Base-by-base conservation (phyloP, 805 yeast genomes). In the Yarrowia porcina region DNA sequence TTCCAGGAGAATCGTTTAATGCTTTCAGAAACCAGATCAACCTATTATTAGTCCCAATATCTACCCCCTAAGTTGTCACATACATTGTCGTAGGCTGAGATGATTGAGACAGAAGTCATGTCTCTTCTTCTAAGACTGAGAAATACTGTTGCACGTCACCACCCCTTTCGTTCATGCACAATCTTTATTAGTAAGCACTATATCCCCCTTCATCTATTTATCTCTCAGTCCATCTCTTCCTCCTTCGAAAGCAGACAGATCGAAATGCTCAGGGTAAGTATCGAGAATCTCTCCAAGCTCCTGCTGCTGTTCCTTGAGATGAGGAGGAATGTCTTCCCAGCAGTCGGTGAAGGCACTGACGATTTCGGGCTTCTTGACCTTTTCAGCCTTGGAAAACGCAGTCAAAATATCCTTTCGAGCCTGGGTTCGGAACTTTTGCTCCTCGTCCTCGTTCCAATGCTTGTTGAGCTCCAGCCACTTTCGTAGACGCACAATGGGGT, bases 361-460 rank as follows among this genome's bases (percentile, higher is more conserved):
- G 36, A 73, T 62, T 5, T 65, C 64, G 4, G 76, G 76, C 64
- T 69, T 71, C 57, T 66, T 66, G 25, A 65, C 63, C 64, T 71
- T 68, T 60, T 73, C 76, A 13, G 75, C 75, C 15, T 66, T 67
- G 17, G 70, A 54, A 49, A 73, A 67, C 52, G 67, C 70, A 18
- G 49, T 60, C 25, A 73, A 68, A 6, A 73, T 65, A 20, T 66
- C 68, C 44, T 67, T 69, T 17, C 72, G 64, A 3, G 66, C 57
- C n/a, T 61, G 65, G 20, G 65, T 67, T 25, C 70, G 63, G 9
- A 69, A 63, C 20, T 61, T 66, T 30, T 65, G 64, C 47, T 73
- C 76, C 25, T 50, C 59, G n/a, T 68, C 70, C 21, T 71, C 75
- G 32, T 65, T 61, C 76, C 76, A 73, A 68, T 69, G 69, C 12